These are phyloP conservation scores for Acacia melanoxylon DNA, from an alignment of 306 rosid genomes.

Conservation along the genomic window DNA sequence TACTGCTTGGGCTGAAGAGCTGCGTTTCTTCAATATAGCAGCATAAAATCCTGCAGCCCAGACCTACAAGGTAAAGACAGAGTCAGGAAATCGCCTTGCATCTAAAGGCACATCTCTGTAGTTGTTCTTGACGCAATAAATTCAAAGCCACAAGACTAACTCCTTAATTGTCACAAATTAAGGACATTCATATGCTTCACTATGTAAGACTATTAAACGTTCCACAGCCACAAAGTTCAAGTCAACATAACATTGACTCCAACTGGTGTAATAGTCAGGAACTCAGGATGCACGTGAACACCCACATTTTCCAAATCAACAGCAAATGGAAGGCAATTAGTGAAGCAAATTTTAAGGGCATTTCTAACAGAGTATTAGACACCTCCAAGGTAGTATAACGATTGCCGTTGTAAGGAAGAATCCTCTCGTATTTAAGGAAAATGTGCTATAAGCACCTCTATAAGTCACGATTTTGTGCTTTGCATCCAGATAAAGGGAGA, in stretches of 20 bases:
- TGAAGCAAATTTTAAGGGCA: not conserved
- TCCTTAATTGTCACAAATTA: not conserved
- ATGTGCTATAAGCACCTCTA: not conserved
- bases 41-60: conserved; percentile 94
- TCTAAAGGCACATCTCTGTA: not conserved
- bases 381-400: not conserved
- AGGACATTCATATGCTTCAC: not conserved
- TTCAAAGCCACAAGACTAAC: not conserved
- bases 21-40: conserved; percentile 72
- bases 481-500: not conserved
- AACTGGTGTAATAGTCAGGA: not conserved
- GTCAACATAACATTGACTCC: not conserved
- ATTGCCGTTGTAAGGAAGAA: not conserved
- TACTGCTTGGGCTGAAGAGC: conserved; percentile 40
- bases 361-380: not conserved
- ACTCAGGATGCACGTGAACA: not conserved
- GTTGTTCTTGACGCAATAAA: not conserved
- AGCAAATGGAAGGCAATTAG: not conserved
- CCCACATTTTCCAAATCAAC: not conserved
- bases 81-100: not conserved
- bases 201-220: not conserved
- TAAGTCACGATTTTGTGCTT: not conserved
- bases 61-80: conserved; percentile 46
- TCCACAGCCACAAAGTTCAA: not conserved
- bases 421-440: not conserved